These are phyloP conservation scores for Pleurotus citrinopileatus DNA, from an alignment of 768 basidiomycete species.

Conservation along the genomic window DNA sequence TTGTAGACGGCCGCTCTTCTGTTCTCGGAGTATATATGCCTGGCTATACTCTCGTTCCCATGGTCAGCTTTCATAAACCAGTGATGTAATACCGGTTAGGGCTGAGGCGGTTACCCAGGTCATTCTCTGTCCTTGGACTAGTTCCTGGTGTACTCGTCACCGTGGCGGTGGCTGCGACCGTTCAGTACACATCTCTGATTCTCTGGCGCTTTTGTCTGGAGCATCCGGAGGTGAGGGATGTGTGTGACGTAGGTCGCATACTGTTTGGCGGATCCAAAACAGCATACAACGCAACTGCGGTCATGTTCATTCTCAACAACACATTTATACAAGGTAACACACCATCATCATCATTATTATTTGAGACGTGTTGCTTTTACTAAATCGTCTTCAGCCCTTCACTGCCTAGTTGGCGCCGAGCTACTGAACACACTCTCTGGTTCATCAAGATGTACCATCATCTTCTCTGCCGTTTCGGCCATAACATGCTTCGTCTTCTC, in stretches of 20 bases:
- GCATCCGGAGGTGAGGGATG: constrained; percentile 46
- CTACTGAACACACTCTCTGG: constrained; percentile 43
- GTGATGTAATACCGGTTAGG: not conserved
- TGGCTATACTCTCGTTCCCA: constrained; percentile 37
- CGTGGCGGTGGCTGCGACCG: constrained; percentile 32
- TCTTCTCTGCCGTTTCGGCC: constrained; percentile 31
- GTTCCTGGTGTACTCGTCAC: constrained; percentile 42
- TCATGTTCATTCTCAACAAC: constrained; percentile 55
- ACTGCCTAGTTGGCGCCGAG: constrained; percentile 43
- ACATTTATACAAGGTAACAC: constrained; percentile 51
- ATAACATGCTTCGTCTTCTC: constrained; percentile 38
- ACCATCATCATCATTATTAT: constrained; percentile 7
- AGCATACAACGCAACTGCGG: constrained; percentile 47
- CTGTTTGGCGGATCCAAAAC: constrained; percentile 44
- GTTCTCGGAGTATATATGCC: constrained; percentile 46
- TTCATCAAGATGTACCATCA: constrained; percentile 38
- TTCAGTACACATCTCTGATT: constrained; percentile 45
- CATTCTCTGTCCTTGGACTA: constrained; percentile 41
- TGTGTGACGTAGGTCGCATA: constrained; percentile 47
- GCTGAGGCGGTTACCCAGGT: constrained; percentile 23
- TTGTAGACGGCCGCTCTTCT: constrained; percentile 37
- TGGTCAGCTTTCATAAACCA: constrained; percentile 19
- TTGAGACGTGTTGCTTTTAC: not conserved
- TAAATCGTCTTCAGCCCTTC: constrained; percentile 28
- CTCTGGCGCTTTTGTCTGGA: constrained; percentile 47